Base-by-base conservation (phyloP, 2,329 filamentous ascomycete genomes). In the Paraconiothyrium sp. region DNA sequence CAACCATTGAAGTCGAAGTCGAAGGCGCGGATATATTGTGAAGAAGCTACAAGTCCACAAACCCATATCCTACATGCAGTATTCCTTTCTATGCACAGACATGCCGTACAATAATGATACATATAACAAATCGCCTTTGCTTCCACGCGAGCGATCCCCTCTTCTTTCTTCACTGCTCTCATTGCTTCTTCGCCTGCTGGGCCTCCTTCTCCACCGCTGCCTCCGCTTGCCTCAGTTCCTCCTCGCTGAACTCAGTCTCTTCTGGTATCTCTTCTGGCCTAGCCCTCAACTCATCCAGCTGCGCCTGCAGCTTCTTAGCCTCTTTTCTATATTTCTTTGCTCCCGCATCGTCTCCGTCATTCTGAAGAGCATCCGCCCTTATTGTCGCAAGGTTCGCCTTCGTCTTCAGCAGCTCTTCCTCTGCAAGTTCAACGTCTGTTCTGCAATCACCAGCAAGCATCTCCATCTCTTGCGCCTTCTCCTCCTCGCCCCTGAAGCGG, bases 361-460 rank as follows among this genome's bases (percentile, higher is more conserved):
- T 34, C 4, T 39, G 9, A 9, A 37, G 41, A 1, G 58, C 47
- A 1, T 58, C 47, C 4, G 47, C 50, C 11, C 24, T 51, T 14
- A 39, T n/a, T n/a, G 16, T 20, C 24, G 51, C 56, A 47, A 57
- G 49, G n/a, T 58, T 35, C 3, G 43, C 22, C 46, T 52, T 57
- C 7, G 54, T 32, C 30, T 22, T 48, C 13, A 61, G 54, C 2
- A 66, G 30, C 37, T 55, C 52, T 5, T 54, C 35, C 47, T 58
- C 57, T 3, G 54, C 58, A 0, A 3, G 34, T 2, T 32, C 52
- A 5, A 63, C 49, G 39, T 66, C 61, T 9, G 50, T 57, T 20
- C 63, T 56, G 20, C 41, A 11, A 35, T 63, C 58, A 4, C 57
- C 51, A 3, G 63, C 63, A n/a, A 16, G n/a, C 11, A 34, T 13